Evolutionary conservation across 2,329 filamentous ascomycete genomes (phyloP).

Genomic region (Pseudogymnoascus sp.): DNA sequence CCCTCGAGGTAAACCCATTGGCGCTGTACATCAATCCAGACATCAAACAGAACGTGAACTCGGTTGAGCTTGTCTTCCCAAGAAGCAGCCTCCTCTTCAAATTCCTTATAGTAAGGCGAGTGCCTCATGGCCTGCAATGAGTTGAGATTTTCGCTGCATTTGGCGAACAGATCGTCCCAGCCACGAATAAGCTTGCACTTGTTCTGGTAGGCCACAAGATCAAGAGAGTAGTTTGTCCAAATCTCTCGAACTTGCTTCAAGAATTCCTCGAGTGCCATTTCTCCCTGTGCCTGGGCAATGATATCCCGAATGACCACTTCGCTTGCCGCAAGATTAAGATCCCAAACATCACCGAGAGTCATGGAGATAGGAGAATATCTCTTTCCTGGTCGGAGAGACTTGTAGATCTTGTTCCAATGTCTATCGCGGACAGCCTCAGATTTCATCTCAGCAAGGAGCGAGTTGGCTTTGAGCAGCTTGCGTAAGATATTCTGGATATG

Average conservation of each 20-base stretch:
- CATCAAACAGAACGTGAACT: constrained; percentile 94
- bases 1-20: constrained; percentile 99
- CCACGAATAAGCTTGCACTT: constrained; percentile 95
- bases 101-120: constrained; percentile 98
- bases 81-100: constrained; percentile 89
- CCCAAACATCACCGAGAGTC: constrained; percentile 98
- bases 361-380: constrained; percentile 90
- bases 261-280: constrained; percentile 98
- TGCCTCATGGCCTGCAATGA: constrained; percentile 98
- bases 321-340: constrained; percentile 80
- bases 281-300: constrained; percentile 89
- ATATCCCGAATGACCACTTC: constrained; percentile 87
- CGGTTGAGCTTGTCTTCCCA: constrained; percentile 99
- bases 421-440: constrained; percentile 93
- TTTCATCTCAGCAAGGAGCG: constrained; percentile 80
- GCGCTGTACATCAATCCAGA: constrained; percentile 99
- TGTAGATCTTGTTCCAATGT: constrained; percentile 98
- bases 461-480: constrained; percentile 83
- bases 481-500: constrained; percentile 90
- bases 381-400: constrained; percentile 84
- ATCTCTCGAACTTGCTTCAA: constrained; percentile 91
- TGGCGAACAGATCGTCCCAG: constrained; percentile 96
- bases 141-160: constrained; percentile 96
- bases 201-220: constrained; percentile 94
- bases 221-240: constrained; percentile 91